Evolutionary conservation across 2,329 filamentous ascomycete species (phyloP).

Genomic region (Neocatenulostroma microsporum): DNA sequence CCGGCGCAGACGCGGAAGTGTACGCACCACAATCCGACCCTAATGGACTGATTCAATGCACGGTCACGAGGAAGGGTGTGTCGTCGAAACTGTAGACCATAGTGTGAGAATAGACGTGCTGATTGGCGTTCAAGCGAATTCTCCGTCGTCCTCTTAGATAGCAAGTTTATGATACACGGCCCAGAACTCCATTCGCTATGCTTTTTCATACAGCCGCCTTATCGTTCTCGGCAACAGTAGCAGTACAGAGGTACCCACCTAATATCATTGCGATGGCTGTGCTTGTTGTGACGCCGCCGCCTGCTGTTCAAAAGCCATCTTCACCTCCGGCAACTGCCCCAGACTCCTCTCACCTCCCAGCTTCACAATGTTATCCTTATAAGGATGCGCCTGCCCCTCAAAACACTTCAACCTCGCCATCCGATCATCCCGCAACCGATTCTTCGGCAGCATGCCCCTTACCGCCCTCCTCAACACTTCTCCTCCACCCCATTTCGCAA

Average conservation of each 20-base stretch:
- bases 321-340: conserved; percentile 31
- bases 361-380: conserved; percentile 75
- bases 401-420: conserved; percentile 84
- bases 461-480: conserved; percentile 90
- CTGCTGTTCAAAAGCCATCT: conserved; percentile 26
- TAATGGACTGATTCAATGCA: conserved; percentile 93
- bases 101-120: neutral
- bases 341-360: conserved; percentile 41
- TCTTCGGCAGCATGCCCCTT: conserved; percentile 96
- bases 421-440: conserved; percentile 78
- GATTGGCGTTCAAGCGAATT: conserved; percentile 1
- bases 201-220: too few species aligned
- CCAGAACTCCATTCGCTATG: too few species aligned
- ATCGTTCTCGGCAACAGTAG: too few species aligned
- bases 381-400: conserved; percentile 86
- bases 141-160: too few species aligned
- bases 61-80: conserved; percentile 56
- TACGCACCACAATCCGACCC: conserved; percentile 88
- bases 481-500: conserved; percentile 85
- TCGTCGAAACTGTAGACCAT: conserved; percentile 18
- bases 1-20: conserved; percentile 88
- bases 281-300: too few species aligned
- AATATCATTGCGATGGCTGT: too few species aligned
- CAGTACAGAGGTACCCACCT: too few species aligned
- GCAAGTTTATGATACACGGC: too few species aligned